Base-by-base conservation (phyloP, 352 stramenopile genomes). In the Pythium graminicola region DNA sequence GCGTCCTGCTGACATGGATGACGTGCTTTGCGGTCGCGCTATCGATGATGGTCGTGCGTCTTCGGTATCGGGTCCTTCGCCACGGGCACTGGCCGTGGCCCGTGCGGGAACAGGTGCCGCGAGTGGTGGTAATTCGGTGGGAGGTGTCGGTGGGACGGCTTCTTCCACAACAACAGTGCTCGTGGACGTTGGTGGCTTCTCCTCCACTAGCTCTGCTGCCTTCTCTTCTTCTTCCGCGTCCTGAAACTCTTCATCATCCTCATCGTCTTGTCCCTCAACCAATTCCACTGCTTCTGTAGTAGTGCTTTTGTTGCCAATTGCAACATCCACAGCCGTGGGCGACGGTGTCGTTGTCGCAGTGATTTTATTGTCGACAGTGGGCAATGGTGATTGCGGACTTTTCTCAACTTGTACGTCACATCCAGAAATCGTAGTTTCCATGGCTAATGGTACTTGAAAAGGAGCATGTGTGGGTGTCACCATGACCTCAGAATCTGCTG, bases 401-500 rank as follows among this genome's bases (percentile, higher is more conserved):
- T 56, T 62, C 56, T 57, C 47, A 9, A 35, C 48, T n/a, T 48
- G 24, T 16, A 57, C 16, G 33, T 23, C 19, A 20, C 35, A 6
- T 19, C 20, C 47, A 3, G 35, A 40, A 24, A 20, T 39, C 26
- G 35, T 20, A 23, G 24, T 19, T 47, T 64, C 56, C 35, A 10
- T 22, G 19, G 14, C 48, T n/a, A 41, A 19, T 29, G 23, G 24
- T 27, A 33, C 35, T 2, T 31, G 3, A n/a, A 38, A 33, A 2
- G 33, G 40, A 24, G 40, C 42, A 39, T 33, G 43, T 23, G 50
- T 58, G 28, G 49, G 57, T 22, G 41, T 64, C 42, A 43, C 36
- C 49, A 64, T 50, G 48, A 22, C 35, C 23, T 43, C 57, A 1
- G 42, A 64, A 32, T 64, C 57, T 32, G 57, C 57, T 17, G 42